Evolutionary conservation across 805 yeast species (phyloP).

Genomic region (Zygosaccharomyces gambellarensis): DNA sequence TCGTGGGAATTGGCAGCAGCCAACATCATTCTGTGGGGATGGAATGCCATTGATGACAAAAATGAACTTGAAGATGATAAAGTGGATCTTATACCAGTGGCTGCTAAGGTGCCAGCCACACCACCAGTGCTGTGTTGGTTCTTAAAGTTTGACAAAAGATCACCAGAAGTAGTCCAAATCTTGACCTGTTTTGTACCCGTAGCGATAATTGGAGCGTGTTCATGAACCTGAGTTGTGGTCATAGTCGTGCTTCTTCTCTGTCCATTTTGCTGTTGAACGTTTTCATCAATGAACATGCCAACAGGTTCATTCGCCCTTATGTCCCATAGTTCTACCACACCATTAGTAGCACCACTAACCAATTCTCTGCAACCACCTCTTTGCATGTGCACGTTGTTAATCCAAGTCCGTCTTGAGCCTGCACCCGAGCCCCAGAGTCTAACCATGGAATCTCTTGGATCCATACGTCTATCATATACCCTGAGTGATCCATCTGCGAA

Average conservation of each 20-base stretch:
- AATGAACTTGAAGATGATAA: conserved; percentile 38
- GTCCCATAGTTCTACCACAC: conserved; percentile 86
- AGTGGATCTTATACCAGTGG: conserved; percentile 31
- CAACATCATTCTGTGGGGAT: conserved; percentile 91
- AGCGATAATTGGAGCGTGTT: conserved; percentile 92
- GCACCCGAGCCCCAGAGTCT: conserved; percentile 63
- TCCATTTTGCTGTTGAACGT: conserved; percentile 32
- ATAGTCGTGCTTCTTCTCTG: conserved; percentile 31
- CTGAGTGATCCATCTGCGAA: conserved; percentile 86
- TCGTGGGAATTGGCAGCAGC: conserved; percentile 83
- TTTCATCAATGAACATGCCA: conserved; percentile 53
- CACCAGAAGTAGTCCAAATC: conserved; percentile 83
- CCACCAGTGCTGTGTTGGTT: conserved; percentile 35
- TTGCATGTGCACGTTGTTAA: conserved; percentile 86
- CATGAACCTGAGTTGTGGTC: conserved; percentile 80
- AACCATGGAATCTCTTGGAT: conserved; percentile 80
- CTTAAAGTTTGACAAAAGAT: conserved; percentile 56
- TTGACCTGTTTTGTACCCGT: conserved; percentile 79
- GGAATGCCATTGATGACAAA: conserved; percentile 66
- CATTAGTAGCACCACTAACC: conserved; percentile 77
- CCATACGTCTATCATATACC: conserved; percentile 85
- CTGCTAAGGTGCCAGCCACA: conserved; percentile 32
- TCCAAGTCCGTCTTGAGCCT: conserved; percentile 46
- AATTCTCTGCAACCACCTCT: conserved; percentile 93
- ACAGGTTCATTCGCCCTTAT: conserved; percentile 72